These are phyloP conservation scores for Xylaria sp. DNA, from an alignment of 495 filamentous ascomycete species.

Conservation along the genomic window DNA sequence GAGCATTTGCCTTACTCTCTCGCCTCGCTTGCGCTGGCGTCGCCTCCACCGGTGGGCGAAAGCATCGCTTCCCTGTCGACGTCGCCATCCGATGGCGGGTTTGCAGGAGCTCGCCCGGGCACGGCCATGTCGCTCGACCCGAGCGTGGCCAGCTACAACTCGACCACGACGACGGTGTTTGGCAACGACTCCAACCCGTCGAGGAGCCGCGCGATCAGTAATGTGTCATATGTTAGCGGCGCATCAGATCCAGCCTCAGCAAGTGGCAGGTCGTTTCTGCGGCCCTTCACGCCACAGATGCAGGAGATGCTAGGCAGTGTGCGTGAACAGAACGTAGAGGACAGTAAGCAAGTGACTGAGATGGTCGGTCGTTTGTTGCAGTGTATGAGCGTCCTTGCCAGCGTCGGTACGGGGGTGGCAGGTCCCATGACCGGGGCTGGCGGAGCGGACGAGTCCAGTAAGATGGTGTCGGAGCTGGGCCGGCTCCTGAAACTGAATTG, in stretches of 20 bases:
- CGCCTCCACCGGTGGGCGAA: constrained; percentile 47
- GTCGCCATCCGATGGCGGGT: constrained; percentile 38
- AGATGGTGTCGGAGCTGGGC: constrained; percentile 80
- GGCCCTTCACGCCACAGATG: constrained; percentile 59
- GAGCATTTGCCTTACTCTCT: constrained; percentile 76
- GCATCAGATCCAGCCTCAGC: constrained; percentile 44
- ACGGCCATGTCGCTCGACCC: constrained; percentile 78
- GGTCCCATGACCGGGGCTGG: constrained; percentile 54
- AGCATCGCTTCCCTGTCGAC: constrained; percentile 51
- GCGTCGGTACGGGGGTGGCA: constrained; percentile 55
- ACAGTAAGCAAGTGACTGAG: constrained; percentile 88
- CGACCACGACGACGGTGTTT: constrained; percentile 73
- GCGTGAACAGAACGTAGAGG: constrained; percentile 61
- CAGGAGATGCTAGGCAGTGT: constrained; percentile 46
- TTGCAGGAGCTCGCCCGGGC: constrained; percentile 57
- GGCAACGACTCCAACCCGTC: constrained; percentile 62
- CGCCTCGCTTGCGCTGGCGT: constrained; percentile 52
- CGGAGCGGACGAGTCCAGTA: constrained; percentile 70
- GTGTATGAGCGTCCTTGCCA: constrained; percentile 88
- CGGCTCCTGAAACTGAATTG: constrained; percentile 94
- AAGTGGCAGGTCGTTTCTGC: constrained; percentile 57
- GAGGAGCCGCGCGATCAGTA: constrained; percentile 79
- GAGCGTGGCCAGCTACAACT: constrained; percentile 73
- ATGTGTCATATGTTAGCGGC: constrained; percentile 74
- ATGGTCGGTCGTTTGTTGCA: constrained; percentile 96